Base-by-base conservation (phyloP, 306 rosid genomes). In the Dryas octopetala region DNA sequence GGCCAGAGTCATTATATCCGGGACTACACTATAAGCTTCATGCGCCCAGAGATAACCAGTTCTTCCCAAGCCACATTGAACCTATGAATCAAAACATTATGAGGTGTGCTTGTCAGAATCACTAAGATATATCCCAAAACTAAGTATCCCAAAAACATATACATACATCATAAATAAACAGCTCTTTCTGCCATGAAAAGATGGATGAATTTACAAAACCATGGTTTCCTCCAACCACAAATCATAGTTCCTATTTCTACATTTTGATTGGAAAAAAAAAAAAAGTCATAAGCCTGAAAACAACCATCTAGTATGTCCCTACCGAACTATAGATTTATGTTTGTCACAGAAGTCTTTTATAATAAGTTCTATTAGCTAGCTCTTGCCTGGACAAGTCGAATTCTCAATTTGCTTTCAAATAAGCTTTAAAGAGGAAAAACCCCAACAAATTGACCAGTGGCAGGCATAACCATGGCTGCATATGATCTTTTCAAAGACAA, bases 51-150 rank as follows among this genome's bases (percentile, higher is more conserved):
- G 91, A 82, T 41, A 74, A 32, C 98, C 97, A 19, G 91, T 74
- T 68, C 98, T 77, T 58, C 98, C 97, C 75, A 93, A 83, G 23
- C 97, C 97, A 78, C 98, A 93, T 85, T 93, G 98, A 62, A 93
- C 86, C 98, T 93, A 79, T 28, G 48, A 50, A 51, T 28, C 3
- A 5, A 15, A 51, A 15, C 4, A 69, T 4, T 13, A 67, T 2
- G 4, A 69, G 45, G 5, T 6, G 38, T 32, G 47, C 15, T 19
- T 38, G 46, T 38, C 58, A 50, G 6, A 49, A 28, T 15, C 19
- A 16, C n/a, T 23, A 2, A 57, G 4, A 19, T 55, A 17, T 2
- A 48, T 14, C n/a, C 3, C 38, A 66, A 17, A 44, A 17, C 38
- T 45, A 46, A 12, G 7, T 6, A 47, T 19, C 55, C 63, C 54